Evolutionary conservation across 2,329 filamentous ascomycete species (phyloP), one percentile per base, ranked within the genome.

Genomic region (Zopfia rhizophila): DNA sequence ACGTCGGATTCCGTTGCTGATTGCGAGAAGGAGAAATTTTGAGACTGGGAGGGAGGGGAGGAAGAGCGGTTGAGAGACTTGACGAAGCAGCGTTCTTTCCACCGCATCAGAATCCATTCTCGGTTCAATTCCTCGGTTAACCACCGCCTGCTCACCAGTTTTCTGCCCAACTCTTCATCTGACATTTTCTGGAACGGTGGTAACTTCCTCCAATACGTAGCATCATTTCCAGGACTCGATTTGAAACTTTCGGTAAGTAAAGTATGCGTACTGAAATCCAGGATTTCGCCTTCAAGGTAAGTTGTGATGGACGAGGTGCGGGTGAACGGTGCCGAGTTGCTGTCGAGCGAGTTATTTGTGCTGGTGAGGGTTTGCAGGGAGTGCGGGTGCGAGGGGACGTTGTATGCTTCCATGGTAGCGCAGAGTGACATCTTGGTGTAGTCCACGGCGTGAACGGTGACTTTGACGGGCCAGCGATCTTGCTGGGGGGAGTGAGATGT

Each of bases 351-450:
- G 40, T 41, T 54, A 28, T 42, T 19, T 23, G 32, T 11, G 39
- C 25, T 44, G 60, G 62, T 51, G 33, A 69, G 28, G 51, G 67
- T 51, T 27, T 24, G 16, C 33, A 65, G 60, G 7, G 60, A 52
- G 36, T 68, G 63, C 1, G 66, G 63, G 45, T 77, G 73, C 22
- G 75, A 77, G 2, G 84, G 84, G 10, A 87, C 84, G 56, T 88
- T 85, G 70, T 85, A 87, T 4, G 85, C 85, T 68, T 87, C 83
- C 85, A 88, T 88, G 6, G 84, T 87, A 3, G 85, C 85, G 16
- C 83, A 82, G 13, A 88, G 67, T 0, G 82, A 83, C 83, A 87
- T 85, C 13, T 72, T 75, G 4, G 76, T 72, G 57, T 79, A 80
- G 65, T 88, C 83, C 32, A 88, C 78, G 13, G 79, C 74, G 58